phyloP scores from a whole-genome alignment of 495 filamentous ascomycete genomes.

The Gamarada debralockiae region DNA sequence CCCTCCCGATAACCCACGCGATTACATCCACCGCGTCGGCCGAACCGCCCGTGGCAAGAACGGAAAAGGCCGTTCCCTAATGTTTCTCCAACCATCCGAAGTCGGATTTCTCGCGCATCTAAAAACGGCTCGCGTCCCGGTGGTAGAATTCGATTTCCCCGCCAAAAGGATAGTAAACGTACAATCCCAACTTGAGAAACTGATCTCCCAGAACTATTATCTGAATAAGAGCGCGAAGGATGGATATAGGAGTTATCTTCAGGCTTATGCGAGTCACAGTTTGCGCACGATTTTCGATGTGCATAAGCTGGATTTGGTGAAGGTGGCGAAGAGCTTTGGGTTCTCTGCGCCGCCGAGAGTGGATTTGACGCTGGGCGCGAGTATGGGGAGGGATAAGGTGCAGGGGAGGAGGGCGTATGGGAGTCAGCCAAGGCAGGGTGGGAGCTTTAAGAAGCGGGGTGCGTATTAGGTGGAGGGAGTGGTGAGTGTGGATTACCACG shows the following conservation, averaged over 20 bases:
- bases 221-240: constrained; percentile 78
- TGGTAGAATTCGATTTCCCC: constrained; percentile 95
- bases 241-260: constrained; percentile 76
- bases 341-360: constrained; percentile 86
- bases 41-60: constrained; percentile 86
- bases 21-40: constrained; percentile 97
- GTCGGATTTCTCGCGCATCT: constrained; percentile 89
- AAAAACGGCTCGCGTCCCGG: constrained; percentile 86
- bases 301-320: constrained; percentile 85
- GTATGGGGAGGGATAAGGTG: constrained; percentile 79
- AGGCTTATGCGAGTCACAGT: constrained; percentile 90
- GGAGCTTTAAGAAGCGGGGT: constrained; percentile 29
- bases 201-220: constrained; percentile 94
- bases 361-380: constrained; percentile 82
- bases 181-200: constrained; percentile 91
- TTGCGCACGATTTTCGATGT: constrained; percentile 90
- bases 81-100: constrained; percentile 87
- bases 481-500: neutral
- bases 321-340: constrained; percentile 92
- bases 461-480: constrained; percentile 1
- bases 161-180: constrained; percentile 88
- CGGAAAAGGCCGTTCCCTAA: constrained; percentile 34
- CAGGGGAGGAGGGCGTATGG: constrained; percentile 78
- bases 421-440: constrained; percentile 43
- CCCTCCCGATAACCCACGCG: constrained; percentile 83